Evolutionary conservation across 371 early-diverging fungal species (phyloP).

Genomic region (Apophysomyces sp.): DNA sequence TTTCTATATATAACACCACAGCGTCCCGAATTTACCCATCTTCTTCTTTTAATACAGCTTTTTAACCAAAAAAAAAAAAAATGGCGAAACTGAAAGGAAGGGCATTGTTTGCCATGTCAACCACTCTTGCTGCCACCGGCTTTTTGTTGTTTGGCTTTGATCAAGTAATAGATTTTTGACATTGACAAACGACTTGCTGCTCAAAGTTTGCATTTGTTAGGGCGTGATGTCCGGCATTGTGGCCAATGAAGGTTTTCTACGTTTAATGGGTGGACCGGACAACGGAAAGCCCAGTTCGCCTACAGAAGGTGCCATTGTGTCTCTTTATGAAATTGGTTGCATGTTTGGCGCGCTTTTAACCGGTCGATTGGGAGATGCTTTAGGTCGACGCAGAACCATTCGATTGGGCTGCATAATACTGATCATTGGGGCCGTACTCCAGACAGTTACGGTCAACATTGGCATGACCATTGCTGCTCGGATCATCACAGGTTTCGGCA

Average conservation of each 20-base stretch:
- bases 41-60: not conserved
- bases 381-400: conserved; percentile 35
- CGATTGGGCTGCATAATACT: conserved; percentile 31
- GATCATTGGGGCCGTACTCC: conserved; percentile 34
- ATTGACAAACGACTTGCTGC: not conserved
- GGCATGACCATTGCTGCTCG: conserved; percentile 46
- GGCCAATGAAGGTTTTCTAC: conserved; percentile 21
- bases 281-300: conserved; percentile 11
- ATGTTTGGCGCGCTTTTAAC: conserved; percentile 27
- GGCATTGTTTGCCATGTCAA: conserved; percentile 27
- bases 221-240: conserved; percentile 41
- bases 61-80: too few species aligned
- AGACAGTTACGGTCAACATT: conserved; percentile 34
- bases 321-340: conserved; percentile 29
- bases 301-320: conserved; percentile 21
- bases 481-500: conserved; percentile 57
- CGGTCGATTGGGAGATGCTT: conserved; percentile 22
- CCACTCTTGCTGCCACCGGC: conserved; percentile 31
- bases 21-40: not conserved
- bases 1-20: not conserved
- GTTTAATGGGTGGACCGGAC: conserved; percentile 24
- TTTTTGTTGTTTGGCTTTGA: conserved; percentile 43
- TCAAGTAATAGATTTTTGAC: conserved; percentile 28
- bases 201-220: not conserved
- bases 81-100: conserved; percentile 25